Conservation (phyloP, 1,284 basidiomycete species). For the Tilletia indica region DNA sequence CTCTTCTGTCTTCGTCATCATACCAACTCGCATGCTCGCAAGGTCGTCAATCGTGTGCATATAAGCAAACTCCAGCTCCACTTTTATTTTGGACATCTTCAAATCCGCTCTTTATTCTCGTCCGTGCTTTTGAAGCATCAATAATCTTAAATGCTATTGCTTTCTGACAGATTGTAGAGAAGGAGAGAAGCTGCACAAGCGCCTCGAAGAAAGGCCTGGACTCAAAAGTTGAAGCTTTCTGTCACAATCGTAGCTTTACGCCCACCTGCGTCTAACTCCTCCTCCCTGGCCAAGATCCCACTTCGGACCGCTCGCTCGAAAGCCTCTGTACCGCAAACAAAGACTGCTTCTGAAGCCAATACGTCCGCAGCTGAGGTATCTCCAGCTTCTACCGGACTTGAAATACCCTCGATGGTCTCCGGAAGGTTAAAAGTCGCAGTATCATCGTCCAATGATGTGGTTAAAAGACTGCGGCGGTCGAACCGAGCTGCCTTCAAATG, state of each 20-base stretch:
- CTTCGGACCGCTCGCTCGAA: neutral
- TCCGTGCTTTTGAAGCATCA: no score
- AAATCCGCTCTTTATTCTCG: no score
- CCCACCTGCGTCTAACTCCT: neutral
- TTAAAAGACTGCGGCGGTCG: neutral
- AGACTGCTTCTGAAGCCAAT: neutral
- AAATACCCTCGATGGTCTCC: no score
- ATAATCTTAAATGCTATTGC: no score
- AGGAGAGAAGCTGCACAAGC: neutral
- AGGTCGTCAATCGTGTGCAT: no score
- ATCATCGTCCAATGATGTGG: neutral
- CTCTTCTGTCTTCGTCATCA: no score
- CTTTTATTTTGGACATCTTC: no score
- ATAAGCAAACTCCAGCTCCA: no score
- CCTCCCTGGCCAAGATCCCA: neutral
- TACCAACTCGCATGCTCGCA: no score
- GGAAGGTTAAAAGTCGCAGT: neutral
- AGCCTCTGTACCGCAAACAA: neutral
- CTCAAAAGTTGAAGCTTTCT: constrained; percentile 13
- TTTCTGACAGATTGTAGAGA: no score
- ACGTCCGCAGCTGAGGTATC: neutral
- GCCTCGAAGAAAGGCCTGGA: neutral
- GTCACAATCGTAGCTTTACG: constrained; percentile 2
- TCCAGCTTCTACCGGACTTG: no score
- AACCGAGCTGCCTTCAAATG: neutral